Evolutionary conservation across 345 rosid genomes (phyloP), one percentile per base, ranked within the genome.

Genomic region (Salix purpurea): DNA sequence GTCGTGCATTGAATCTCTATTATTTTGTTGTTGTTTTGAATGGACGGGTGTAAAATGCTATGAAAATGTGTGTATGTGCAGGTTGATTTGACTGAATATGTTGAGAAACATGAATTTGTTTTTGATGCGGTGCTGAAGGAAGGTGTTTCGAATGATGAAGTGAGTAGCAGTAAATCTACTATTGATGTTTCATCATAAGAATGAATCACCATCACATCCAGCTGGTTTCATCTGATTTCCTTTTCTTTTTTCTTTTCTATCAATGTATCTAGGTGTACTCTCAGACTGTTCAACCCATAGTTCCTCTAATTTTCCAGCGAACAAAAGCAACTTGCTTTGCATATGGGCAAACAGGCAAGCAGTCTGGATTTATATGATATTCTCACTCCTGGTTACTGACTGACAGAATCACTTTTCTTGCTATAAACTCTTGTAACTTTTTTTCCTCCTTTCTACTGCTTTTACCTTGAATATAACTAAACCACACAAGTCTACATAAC

Each of bases 261-360:
- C 5, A 1, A 26, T 76, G 56, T 74, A 46, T 14, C 50, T 46
- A 87, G 91, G 87, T 88, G 52, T 89, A 88, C 56, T 81, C 79
- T 8, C 86, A 89, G 82, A 88, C 90, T 11, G 89, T 89, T 84
- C 85, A 89, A 80, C 89, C 91, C 2, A 67, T 88, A 26, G 88
- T 89, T 54, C 87, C 93, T 15, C 77, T 88, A 58, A 89, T 86
- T 74, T 89, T 89, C 76, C 74, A 88, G 14, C 75, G 85, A 69
- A 87, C 90, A n/a, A 89, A 89, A 78, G 93, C 87, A 24, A 88
- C 89, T 11, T 89, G 88, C 83, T 88, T 89, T 69, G 91, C 90
- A 39, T 88, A 89, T 75, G 89, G 93, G 68, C 90, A 89, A 84
- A 88, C 90, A 76, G 88, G 91, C 73, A 78, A 80, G 83, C 84